Evolutionary conservation across 176 grass and related monocot species (phyloP).

Genomic region (Hsuehochloa calcarea): DNA sequence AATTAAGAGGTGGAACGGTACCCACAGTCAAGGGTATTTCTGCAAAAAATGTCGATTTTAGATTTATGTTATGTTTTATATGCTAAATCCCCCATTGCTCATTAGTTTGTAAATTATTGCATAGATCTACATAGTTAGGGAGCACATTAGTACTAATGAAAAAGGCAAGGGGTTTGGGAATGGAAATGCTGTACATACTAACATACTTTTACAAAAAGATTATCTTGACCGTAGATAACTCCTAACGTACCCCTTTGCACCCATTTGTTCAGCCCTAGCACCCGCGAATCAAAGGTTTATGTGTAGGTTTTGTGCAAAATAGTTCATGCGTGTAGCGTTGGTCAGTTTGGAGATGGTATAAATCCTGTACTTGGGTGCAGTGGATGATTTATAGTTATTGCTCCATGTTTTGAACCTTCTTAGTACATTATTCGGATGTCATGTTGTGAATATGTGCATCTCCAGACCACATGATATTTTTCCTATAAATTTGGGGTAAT

Average conservation of each 20-base stretch:
- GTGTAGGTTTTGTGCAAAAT: neutral
- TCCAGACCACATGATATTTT: neutral
- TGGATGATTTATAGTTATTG: neutral
- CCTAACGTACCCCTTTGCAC: neutral
- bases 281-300: neutral
- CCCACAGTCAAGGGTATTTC: neutral
- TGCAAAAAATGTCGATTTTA: neutral
- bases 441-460: neutral
- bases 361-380: neutral
- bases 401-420: neutral
- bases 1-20: neutral
- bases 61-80: neutral
- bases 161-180: neutral
- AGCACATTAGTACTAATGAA: neutral
- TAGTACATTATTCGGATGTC: neutral
- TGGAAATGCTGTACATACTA: neutral
- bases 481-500: neutral
- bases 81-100: neutral
- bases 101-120: neutral
- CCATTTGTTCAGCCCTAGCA: too few species aligned
- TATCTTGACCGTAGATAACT: neutral
- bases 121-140: neutral
- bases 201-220: neutral
- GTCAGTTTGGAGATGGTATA: neutral
- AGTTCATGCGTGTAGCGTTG: neutral